phyloP scores from a whole-genome alignment of 257 asterid genomes.

The Galeopsis tetrahit region DNA sequence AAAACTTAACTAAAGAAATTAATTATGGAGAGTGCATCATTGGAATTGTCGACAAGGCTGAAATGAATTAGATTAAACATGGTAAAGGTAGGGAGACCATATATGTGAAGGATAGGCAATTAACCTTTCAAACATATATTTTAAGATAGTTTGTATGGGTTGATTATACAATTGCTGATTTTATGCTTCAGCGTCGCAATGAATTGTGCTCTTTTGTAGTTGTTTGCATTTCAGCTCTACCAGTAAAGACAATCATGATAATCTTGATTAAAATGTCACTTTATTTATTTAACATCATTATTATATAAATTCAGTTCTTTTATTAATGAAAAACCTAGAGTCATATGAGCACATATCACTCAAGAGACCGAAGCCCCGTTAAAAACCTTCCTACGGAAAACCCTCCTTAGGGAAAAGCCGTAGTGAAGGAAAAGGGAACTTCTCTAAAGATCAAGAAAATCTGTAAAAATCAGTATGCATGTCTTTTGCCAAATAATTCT shows the following conservation, averaged over 20 bases:
- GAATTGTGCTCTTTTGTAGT: not conserved
- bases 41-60: slow-evolving; percentile 7
- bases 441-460: too few species aligned
- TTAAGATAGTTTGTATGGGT: not conserved
- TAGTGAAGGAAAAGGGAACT: too few species aligned
- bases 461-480: too few species aligned
- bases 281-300: slow-evolving; percentile 14
- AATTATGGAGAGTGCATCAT: slow-evolving; percentile 4
- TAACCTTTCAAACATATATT: not conserved
- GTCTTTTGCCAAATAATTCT: too few species aligned
- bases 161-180: not conserved
- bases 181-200: not conserved
- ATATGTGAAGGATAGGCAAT: not conserved
- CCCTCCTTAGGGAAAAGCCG: too few species aligned
- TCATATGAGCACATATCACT: too few species aligned
- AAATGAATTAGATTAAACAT: slow-evolving; percentile 2
- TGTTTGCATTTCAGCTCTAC: slow-evolving; percentile 2
- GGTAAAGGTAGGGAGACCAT: slow-evolving; percentile 7
- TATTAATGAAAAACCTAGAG: too few species aligned
- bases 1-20: not conserved
- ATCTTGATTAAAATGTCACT: not conserved
- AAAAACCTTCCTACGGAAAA: too few species aligned
- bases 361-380: too few species aligned
- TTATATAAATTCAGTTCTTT: too few species aligned
- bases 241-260: not conserved